Base-by-base conservation (phyloP, 805 yeast genomes). In the Alloascoidea africana region DNA sequence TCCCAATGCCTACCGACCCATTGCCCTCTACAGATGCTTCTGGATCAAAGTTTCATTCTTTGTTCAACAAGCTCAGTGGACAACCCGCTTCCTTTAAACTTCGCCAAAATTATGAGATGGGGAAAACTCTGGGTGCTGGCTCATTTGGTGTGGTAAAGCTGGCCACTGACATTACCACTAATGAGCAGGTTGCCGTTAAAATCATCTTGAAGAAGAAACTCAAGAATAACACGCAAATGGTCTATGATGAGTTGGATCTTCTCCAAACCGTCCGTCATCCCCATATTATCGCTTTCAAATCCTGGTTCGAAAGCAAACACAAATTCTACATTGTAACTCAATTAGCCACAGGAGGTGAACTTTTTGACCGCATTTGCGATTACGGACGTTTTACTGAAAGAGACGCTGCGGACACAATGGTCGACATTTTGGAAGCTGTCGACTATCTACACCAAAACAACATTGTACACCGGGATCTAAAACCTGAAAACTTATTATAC, bases 291-390 rank as follows among this genome's bases (percentile, higher is more conserved):
- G 73, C 76, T 30, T 78, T 89, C 53, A 66, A 77, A 38, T 96
- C 86, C 55, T 89, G 94, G 89, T 89, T 89, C 54, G 96, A 89
- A 60, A 73, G 85, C 18, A 80, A 73, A 55, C 95, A 86, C 49
- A 89, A 89, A 60, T 86, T 83, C 57, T 89, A 84, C 53, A 79
- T 89, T 41, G 96, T 85, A 14, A 89, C 96, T 2, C 95, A 89
- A 55, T 63, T 89, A 51, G 96, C 96, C 16, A 79, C 86, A 2
- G 98, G 98, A 18, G 98, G 98, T 37, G 98, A 89, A 56, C 61
- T 89, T 41, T 89, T 89, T 52, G 96, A 87, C 44, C 62, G 96
- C 38, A 85, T 89, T 44, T 68, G 86, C 32, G 63, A 73, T 36
- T 65, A 76, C 49, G 96, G 96, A 11, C 68, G 76, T 39, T 89